Evolutionary conservation across 768 basidiomycete genomes (phyloP), one percentile per base, ranked within the genome.

Genomic region (Lepiota venenata): DNA sequence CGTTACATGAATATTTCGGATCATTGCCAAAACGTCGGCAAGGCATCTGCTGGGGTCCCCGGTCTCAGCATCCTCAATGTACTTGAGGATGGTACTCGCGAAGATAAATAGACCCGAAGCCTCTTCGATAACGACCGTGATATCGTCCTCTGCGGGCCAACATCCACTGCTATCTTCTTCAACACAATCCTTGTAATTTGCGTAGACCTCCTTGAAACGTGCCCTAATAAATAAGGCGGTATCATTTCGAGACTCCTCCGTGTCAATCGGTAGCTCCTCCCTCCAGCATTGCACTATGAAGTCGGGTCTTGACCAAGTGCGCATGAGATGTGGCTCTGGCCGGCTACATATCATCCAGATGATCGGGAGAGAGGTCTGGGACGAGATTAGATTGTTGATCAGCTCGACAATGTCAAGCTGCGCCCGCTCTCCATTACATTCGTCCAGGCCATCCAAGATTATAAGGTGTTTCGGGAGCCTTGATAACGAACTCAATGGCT

Each of bases 61-160:
- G 20, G 14, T 14, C 15, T 45, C 43, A 9, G 43, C 32, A 55
- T 62, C 64, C 58, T 41, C 45, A 7, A 60, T 46, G 18, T 52
- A 60, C 25, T 49, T 36, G 10, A 58, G 35, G 14, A 47, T 55
- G 0, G 55, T 53, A 18, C 57, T 50, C 1, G 54, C 56, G 43
- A 49, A 60, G 25, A 58, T 35, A 42, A 58, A 60, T 18, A 58
- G 60, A 4, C 55, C 54, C 14, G 49, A 58, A 9, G 57, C 49
- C 4, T 18, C 36, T 8, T 48, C 16, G 12, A 58, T 50, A 16
- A 60, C 18, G 2, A 27, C 4, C 10, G 20, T 14, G 21, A 56
- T 27, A 16, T 32, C 50, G 1, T 38, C 32, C 18, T 55, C 41
- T 11, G 57, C 16, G n/a, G 57, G 57, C 60, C 60, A 60, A 32